phyloP scores from a whole-genome alignment of 2,329 filamentous ascomycete species.

The Tolypocladium amazonense region DNA sequence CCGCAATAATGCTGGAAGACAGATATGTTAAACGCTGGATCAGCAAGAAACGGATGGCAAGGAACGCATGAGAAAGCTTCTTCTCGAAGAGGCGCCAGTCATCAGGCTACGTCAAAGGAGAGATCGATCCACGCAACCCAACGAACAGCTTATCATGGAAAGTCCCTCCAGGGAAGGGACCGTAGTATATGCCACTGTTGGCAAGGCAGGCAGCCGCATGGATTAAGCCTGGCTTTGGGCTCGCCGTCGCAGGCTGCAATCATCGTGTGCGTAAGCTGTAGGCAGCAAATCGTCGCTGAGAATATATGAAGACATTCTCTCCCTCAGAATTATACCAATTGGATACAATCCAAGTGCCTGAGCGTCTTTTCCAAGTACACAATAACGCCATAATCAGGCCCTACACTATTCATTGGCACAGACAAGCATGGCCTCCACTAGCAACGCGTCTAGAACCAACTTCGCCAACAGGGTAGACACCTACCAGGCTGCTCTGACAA shows the following conservation, averaged over 20 bases:
- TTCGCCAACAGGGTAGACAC: not conserved
- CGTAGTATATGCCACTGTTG: not conserved
- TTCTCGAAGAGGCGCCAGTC: constrained; percentile 46
- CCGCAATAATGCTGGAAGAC: too few species aligned
- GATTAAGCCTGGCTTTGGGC: not conserved
- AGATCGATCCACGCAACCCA: constrained; percentile 19
- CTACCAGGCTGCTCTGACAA: not conserved
- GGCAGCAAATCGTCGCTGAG: not conserved
- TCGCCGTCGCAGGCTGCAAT: not conserved
- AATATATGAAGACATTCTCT: not conserved
- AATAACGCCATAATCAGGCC: not conserved
- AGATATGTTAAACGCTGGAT: too few species aligned
- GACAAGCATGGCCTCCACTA: not conserved
- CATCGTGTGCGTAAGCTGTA: not conserved
- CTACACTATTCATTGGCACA: not conserved
- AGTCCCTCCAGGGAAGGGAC: too few species aligned
- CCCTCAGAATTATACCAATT: not conserved
- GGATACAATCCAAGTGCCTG: not conserved
- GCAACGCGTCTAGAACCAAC: too few species aligned
- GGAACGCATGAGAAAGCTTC: too few species aligned
- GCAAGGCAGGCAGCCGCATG: not conserved
- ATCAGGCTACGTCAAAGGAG: constrained; percentile 43
- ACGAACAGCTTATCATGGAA: not conserved
- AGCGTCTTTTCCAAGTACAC: not conserved
- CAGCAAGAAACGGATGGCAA: too few species aligned